phyloP scores from a whole-genome alignment of 2,329 filamentous ascomycete genomes.

The Alternaria brassicae region DNA sequence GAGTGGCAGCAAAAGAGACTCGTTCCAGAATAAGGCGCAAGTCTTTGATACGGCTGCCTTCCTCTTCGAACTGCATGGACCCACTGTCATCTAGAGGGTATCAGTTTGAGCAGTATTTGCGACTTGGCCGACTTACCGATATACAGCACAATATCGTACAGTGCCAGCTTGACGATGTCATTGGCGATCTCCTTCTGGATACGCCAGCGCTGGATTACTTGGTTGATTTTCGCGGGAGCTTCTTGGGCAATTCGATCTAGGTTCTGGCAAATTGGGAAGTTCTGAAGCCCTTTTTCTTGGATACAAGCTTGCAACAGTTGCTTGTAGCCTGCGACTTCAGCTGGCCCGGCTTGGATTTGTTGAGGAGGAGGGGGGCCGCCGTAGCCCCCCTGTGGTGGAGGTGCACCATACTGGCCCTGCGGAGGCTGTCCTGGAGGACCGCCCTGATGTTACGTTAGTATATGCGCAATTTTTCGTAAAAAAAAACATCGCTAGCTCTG shows the following conservation, averaged over 20 bases:
- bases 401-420: conserved; percentile 46
- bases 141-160: conserved; percentile 69
- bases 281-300: conserved; percentile 66
- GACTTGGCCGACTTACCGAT: conserved; percentile 50
- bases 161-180: conserved; percentile 67
- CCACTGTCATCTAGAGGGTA: conserved; percentile 66
- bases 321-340: conserved; percentile 63
- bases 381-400: conserved; percentile 44
- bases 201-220: conserved; percentile 64
- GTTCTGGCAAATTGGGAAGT: conserved; percentile 61
- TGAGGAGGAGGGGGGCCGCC: conserved; percentile 45
- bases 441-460: conserved; percentile 32
- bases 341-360: conserved; percentile 54
- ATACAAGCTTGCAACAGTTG: conserved; percentile 63
- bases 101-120: conserved; percentile 14
- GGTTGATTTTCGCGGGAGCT: conserved; percentile 60
- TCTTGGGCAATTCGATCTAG: conserved; percentile 60
- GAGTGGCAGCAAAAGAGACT: conserved; percentile 68
- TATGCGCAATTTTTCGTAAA: neutral
- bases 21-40: conserved; percentile 69
- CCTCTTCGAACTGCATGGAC: conserved; percentile 73
- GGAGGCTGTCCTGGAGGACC: conserved; percentile 37
- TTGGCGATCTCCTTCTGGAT: conserved; percentile 67
- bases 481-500: conserved; percentile 21
- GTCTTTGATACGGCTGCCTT: conserved; percentile 71